phyloP scores from a whole-genome alignment of 768 basidiomycete species.

The Leccinum subgranulosum region DNA sequence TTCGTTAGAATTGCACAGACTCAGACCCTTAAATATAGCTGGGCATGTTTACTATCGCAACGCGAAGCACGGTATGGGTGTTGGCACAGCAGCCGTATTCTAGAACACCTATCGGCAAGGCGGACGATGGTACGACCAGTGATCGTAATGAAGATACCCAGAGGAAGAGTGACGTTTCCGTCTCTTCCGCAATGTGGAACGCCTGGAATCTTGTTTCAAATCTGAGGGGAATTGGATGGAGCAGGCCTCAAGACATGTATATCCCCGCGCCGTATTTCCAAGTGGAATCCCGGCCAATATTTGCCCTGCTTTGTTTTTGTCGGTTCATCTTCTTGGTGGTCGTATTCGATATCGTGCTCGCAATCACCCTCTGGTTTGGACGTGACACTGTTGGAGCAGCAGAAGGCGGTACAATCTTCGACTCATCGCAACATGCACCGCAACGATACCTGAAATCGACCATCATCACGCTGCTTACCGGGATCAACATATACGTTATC shows the following conservation, averaged over 20 bases:
- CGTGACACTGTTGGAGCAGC: conserved; percentile 37
- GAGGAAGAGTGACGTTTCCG: background rate
- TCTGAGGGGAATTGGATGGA: conserved; percentile 29
- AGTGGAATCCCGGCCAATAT: conserved; percentile 19
- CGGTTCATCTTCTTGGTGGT: conserved; percentile 4
- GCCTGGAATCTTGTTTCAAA: conserved; percentile 27
- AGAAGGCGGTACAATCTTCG: conserved; percentile 37
- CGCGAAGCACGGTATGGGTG: conserved; percentile 26
- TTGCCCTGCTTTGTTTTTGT: conserved; percentile 15
- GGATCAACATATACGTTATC: conserved; percentile 42
- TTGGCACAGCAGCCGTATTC: conserved; percentile 11
- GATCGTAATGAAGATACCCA: background rate
- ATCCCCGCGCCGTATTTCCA: conserved; percentile 12
- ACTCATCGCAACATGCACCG: conserved; percentile 30
- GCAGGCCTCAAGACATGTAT: conserved; percentile 6
- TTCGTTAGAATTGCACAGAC: background rate
- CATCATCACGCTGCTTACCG: conserved; percentile 40
- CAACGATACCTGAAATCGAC: conserved; percentile 40
- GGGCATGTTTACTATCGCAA: conserved; percentile 21
- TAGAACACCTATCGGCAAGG: conserved; percentile 9
- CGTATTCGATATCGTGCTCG: conserved; percentile 3
- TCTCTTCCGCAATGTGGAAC: conserved; percentile 24
- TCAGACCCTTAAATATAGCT: conserved; percentile 14
- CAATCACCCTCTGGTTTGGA: conserved; percentile 24
- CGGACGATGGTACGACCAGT: background rate